phyloP scores from a whole-genome alignment of 805 yeast genomes.

The Candida koratica region DNA sequence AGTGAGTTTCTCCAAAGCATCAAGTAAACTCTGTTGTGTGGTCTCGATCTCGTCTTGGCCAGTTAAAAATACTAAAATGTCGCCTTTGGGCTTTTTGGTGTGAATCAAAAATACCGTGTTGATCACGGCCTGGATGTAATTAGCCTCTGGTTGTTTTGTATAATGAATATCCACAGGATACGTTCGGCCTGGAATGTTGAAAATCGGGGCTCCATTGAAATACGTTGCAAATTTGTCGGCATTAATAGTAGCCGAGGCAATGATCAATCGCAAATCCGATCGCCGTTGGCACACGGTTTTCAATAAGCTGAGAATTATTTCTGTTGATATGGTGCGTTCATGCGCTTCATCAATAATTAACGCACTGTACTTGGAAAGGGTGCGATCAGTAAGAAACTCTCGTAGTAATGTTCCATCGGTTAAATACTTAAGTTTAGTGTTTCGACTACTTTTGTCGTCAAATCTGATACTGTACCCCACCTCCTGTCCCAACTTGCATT shows the following conservation, averaged over 20 bases:
- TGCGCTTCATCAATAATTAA: conserved; percentile 97
- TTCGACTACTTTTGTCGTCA: conserved; percentile 66
- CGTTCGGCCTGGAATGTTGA: conserved; percentile 89
- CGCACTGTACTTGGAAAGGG: conserved; percentile 64
- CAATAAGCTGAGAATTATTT: conserved; percentile 69
- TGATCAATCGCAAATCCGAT: conserved; percentile 66
- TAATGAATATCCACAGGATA: conserved; percentile 86
- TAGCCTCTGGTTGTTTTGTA: conserved; percentile 83
- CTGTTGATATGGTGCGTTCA: conserved; percentile 92
- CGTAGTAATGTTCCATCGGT: conserved; percentile 94
- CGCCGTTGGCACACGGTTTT: conserved; percentile 64
- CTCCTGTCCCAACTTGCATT: conserved; percentile 70
- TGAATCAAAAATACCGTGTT: conserved; percentile 88
- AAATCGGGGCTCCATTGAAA: conserved; percentile 80
- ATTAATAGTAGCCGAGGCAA: conserved; percentile 97
- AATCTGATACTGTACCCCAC: conserved; percentile 90
- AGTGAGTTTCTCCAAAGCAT: conserved; percentile 63
- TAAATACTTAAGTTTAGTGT: conserved; percentile 79
- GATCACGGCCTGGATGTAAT: conserved; percentile 84
- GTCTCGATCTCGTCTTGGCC: conserved; percentile 96
- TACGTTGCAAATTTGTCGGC: conserved; percentile 82
- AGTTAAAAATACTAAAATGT: conserved; percentile 83
- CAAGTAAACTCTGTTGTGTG: conserved; percentile 65
- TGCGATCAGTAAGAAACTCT: conserved; percentile 78
- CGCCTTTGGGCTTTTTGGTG: conserved; percentile 67